Evolutionary conservation across 352 stramenopile genomes (phyloP).

Genomic region (Halophytophthora batemanensis): DNA sequence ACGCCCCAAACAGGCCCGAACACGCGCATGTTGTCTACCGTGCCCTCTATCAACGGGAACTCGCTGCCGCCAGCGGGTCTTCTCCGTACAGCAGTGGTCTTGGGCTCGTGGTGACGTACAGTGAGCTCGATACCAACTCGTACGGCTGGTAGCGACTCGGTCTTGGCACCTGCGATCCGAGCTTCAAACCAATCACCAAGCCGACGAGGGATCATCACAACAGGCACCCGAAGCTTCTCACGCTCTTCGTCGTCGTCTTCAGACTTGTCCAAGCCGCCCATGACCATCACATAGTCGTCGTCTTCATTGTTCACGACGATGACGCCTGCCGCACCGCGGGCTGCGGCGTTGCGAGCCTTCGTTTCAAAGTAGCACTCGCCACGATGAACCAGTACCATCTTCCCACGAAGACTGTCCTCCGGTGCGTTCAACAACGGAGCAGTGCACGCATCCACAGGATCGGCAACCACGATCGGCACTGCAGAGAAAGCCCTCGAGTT

Average conservation of each 20-base stretch:
- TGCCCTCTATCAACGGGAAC: slow-evolving; percentile 48
- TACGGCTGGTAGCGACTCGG: slow-evolving; percentile 19
- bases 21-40: slow-evolving; percentile 35
- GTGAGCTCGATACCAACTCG: slow-evolving; percentile 37
- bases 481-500: slow-evolving; percentile 19
- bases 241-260: slow-evolving; percentile 12
- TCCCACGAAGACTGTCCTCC: slow-evolving; percentile 31
- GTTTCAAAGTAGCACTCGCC: slow-evolving; percentile 74
- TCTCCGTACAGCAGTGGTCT: slow-evolving; percentile 10
- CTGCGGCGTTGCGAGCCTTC: slow-evolving; percentile 56
- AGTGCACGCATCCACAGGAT: slow-evolving; percentile 53
- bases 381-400: slow-evolving; percentile 48
- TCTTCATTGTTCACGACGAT: slow-evolving; percentile 68
- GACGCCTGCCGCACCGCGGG: slow-evolving; percentile 43
- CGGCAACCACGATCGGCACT: slow-evolving; percentile 39
- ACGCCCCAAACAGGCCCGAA: slow-evolving; percentile 61
- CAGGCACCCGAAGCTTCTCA: slow-evolving; percentile 30
- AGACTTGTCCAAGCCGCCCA: slow-evolving; percentile 43
- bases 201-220: slow-evolving; percentile 63
- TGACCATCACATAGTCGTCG: slow-evolving; percentile 74
- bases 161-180: slow-evolving; percentile 14
- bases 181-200: slow-evolving; percentile 56
- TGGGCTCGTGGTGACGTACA: slow-evolving; percentile 26
- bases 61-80: slow-evolving; percentile 7
- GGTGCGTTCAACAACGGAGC: slow-evolving; percentile 23